A percentile compares a stretch with the other conserved stretches of the same genome.
phyloP scores from a whole-genome alignment of 345 rosid species.

The Eucalyptus marginata region DNA sequence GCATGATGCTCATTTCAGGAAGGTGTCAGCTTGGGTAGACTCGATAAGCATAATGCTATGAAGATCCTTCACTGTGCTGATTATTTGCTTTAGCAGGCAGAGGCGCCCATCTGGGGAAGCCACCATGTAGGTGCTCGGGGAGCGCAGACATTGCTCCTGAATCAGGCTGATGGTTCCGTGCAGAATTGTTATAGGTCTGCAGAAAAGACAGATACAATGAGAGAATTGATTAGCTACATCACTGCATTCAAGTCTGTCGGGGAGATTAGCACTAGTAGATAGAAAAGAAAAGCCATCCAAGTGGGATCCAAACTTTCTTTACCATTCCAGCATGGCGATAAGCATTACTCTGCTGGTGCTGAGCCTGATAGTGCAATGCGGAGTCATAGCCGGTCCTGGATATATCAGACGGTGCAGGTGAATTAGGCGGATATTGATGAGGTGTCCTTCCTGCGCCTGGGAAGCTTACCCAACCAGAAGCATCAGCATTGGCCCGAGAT shows the following conservation, averaged over 20 bases:
- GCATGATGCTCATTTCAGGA: not conserved
- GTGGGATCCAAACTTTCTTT: not conserved
- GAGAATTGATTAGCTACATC: not conserved
- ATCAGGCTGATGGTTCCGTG: constrained; percentile 8
- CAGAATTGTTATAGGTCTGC: constrained; percentile 9
- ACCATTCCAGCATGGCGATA: not conserved
- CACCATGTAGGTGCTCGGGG: not conserved
- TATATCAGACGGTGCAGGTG: not conserved
- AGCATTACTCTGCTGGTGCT: not conserved
- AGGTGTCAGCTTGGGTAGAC: not conserved
- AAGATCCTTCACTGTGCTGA: not conserved
- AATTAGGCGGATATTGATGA: not conserved
- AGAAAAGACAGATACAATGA: not conserved
- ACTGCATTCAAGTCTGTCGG: not conserved
- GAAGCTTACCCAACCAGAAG: not conserved
- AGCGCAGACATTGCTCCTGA: not conserved
- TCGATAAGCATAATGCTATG: constrained; percentile 6
- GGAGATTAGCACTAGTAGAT: not conserved
- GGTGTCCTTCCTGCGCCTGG: not conserved
- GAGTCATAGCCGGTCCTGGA: not conserved
- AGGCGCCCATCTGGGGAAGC: not conserved
- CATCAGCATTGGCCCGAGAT: not conserved
- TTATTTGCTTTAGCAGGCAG: not conserved
- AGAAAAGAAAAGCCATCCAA: not conserved
- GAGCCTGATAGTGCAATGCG: not conserved